Evolutionary conservation across 2,329 filamentous ascomycete species (phyloP).

Genomic region (Lasiodiplodia citricola): DNA sequence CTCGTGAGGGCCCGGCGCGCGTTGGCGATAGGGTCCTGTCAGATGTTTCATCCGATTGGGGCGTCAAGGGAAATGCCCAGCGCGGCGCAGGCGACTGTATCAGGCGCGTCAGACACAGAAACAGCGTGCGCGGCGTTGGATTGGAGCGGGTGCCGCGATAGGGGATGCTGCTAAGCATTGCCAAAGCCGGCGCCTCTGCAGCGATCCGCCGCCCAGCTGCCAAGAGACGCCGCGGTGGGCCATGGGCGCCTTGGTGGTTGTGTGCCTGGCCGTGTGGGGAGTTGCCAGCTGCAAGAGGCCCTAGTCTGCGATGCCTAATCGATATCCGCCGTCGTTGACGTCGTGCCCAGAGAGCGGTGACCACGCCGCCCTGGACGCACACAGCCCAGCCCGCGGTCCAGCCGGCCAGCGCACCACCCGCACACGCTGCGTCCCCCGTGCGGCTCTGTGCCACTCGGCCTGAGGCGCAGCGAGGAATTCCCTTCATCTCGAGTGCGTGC

Average conservation of each 20-base stretch:
- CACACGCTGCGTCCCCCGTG: slow-evolving; percentile 2
- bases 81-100: slow-evolving; percentile 5
- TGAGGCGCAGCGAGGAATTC: not conserved
- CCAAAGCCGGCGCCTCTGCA: slow-evolving; percentile 7
- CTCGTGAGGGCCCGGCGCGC: slow-evolving; percentile 9
- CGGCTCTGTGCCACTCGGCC: not conserved
- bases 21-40: not conserved
- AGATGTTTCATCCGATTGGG: slow-evolving; percentile 19
- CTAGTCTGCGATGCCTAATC: not conserved
- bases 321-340: not conserved
- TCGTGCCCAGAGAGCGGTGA: slow-evolving; percentile 12
- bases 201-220: slow-evolving; percentile 13
- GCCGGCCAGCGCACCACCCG: not conserved
- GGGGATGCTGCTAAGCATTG: slow-evolving; percentile 21
- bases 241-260: slow-evolving; percentile 8
- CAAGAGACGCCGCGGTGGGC: not conserved
- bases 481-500: slow-evolving; percentile 9
- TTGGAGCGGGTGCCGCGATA: slow-evolving; percentile 12
- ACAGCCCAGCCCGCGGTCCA: not conserved
- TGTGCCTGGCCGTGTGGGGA: not conserved
- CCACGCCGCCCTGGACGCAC: not conserved
- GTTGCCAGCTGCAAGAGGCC: too few relatives aligned
- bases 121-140: slow-evolving; percentile 3
- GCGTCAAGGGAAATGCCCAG: not conserved
- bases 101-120: slow-evolving; percentile 8